Evolutionary conservation across 192 early-diverging fungal species (phyloP).

Genomic region (Pilaira anomala): DNA sequence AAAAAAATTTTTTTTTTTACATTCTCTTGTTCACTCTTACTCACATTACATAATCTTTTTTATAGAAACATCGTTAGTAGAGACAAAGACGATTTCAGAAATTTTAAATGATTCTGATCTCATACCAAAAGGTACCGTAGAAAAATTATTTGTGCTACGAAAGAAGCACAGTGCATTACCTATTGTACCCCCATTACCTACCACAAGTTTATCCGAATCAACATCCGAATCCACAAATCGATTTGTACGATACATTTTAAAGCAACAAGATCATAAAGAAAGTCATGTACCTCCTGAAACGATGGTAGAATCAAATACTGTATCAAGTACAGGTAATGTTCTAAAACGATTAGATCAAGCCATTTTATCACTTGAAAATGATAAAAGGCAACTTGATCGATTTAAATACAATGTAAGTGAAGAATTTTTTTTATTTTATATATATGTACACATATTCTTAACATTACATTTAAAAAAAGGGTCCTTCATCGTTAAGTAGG

Average conservation of each 20-base stretch:
- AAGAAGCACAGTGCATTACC: background rate
- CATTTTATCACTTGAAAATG: constrained; percentile 17
- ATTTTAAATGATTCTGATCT: constrained; percentile 15
- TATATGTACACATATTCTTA: too few species aligned
- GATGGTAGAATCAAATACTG: background rate
- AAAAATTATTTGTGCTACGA: constrained; percentile 26
- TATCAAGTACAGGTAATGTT: constrained; percentile 15
- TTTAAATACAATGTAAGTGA: background rate
- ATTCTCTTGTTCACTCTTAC: background rate
- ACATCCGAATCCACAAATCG: background rate
- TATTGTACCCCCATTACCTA: background rate
- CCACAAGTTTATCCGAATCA: background rate
- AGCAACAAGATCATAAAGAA: background rate
- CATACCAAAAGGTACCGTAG: constrained; percentile 24
- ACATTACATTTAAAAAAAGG: too few species aligned
- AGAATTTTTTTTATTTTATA: too few species aligned
- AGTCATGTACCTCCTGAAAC: background rate
- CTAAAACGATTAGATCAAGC: constrained; percentile 22
- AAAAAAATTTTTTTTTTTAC: background rate
- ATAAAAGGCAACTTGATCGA: constrained; percentile 3
- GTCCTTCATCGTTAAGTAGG: background rate
- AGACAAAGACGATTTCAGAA: constrained; percentile 16
- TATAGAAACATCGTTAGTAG: constrained; percentile 14
- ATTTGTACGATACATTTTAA: constrained; percentile 8
- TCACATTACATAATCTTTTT: background rate